Conservation (phyloP, 139 green algal genomes). For the Chlamydomonas sp. region DNA sequence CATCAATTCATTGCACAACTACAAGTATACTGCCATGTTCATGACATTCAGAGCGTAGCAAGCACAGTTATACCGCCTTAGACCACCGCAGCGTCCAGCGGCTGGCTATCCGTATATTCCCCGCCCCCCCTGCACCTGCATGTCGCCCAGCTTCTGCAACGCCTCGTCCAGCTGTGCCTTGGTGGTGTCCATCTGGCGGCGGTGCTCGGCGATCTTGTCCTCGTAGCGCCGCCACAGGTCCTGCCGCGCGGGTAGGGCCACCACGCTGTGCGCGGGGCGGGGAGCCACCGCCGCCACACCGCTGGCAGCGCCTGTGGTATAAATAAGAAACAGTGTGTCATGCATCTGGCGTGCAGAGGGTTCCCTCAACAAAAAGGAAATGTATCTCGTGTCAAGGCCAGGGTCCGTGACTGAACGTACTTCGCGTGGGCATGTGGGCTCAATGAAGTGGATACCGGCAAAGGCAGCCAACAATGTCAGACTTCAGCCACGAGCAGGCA, state of each 20-base stretch:
- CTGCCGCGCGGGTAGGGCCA: neutral
- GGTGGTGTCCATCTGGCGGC: slow-evolving; percentile 27
- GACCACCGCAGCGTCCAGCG: too few relatives aligned
- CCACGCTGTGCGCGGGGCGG: too few relatives aligned
- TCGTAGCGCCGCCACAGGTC: slow-evolving; percentile 34
- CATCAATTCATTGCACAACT: neutral
- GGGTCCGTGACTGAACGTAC: neutral
- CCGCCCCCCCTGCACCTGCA: too few relatives aligned
- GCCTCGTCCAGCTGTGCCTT: slow-evolving; percentile 34
- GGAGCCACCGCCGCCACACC: too few relatives aligned
- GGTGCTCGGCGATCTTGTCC: slow-evolving; percentile 18
- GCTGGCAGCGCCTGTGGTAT: neutral
- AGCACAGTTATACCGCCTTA: too few relatives aligned
- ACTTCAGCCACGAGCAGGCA: neutral
- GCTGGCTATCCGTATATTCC: too few relatives aligned
- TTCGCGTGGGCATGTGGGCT: neutral
- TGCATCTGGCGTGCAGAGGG: neutral
- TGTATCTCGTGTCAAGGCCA: neutral
- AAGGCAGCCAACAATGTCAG: neutral
- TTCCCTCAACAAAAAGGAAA: neutral
- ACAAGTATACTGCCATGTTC: too few relatives aligned
- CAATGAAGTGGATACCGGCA: neutral
- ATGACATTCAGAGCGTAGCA: too few relatives aligned
- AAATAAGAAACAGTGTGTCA: neutral
- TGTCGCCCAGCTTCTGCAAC: slow-evolving; percentile 26